These are phyloP conservation scores for Arthroderma sp. DNA, from an alignment of 2,329 filamentous ascomycete genomes.

Conservation along the genomic window DNA sequence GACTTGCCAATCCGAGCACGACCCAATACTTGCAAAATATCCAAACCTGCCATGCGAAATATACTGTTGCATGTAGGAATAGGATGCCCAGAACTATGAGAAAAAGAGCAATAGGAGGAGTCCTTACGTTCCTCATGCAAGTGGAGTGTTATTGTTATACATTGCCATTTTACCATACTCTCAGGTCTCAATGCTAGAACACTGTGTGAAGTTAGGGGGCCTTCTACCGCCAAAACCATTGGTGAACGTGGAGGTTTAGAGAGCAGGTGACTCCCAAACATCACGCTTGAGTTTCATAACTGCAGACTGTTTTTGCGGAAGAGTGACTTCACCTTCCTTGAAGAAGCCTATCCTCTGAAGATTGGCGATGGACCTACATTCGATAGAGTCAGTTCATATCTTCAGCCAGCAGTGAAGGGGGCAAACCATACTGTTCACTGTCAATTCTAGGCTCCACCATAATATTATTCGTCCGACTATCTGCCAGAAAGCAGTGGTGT, in stretches of 20 bases:
- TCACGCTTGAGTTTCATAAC: conserved; percentile 69
- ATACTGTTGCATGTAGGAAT: too few species aligned
- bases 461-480: conserved; percentile 68
- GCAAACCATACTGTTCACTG: conserved; percentile 59
- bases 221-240: too few species aligned
- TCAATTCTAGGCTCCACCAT: conserved; percentile 84
- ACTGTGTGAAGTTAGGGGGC: too few species aligned
- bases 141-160: too few species aligned
- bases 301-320: conserved; percentile 87
- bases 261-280: conserved; percentile 58
- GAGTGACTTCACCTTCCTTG: conserved; percentile 71
- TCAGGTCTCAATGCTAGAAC: too few species aligned
- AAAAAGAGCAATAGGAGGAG: too few species aligned
- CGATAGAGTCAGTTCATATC: conserved; percentile 8
- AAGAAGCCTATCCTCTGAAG: conserved; percentile 65
- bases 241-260: conserved; percentile 26
- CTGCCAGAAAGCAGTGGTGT: conserved; percentile 70
- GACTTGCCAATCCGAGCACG: too few species aligned
- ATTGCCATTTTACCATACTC: too few species aligned
- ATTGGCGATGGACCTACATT: conserved; percentile 51
- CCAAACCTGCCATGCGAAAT: too few species aligned
- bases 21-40: too few species aligned
- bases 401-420: neutral
- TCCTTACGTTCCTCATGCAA: too few species aligned
- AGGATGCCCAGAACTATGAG: too few species aligned